Conservation (phyloP, 2,329 filamentous ascomycete genomes). For the Parastagonospora nodorum region DNA sequence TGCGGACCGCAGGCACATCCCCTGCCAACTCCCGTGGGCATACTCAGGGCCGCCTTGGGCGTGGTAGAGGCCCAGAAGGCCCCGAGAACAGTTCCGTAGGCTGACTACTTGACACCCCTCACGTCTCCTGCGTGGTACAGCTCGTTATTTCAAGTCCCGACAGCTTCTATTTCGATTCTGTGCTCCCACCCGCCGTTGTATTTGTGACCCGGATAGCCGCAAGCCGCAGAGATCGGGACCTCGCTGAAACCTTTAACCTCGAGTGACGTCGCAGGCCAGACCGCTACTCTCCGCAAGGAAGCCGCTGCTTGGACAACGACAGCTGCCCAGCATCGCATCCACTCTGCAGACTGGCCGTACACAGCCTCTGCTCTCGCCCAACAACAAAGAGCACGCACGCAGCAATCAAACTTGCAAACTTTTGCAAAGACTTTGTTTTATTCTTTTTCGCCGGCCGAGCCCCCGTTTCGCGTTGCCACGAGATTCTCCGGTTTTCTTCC, state of each 20-base stretch:
- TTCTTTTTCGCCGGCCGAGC: conserved; percentile 3
- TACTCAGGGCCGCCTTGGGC: neutral
- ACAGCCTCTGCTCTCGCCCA: conserved; percentile 13
- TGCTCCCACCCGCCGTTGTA: neutral
- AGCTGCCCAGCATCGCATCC: conserved; percentile 4
- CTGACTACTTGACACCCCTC: neutral
- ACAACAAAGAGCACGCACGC: too few species aligned
- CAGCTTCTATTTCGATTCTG: conserved; percentile 6
- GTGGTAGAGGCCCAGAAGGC: neutral
- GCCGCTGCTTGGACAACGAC: conserved; percentile 17
- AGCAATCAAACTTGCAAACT: conserved; percentile 3
- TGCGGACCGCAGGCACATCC: neutral
- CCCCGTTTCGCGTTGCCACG: conserved; percentile 19
- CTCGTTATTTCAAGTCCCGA: neutral
- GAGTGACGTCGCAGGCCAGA: conserved; percentile 27
- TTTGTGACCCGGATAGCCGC: conserved; percentile 1
- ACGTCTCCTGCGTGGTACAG: neutral
- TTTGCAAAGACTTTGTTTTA: neutral
- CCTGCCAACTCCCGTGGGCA: neutral
- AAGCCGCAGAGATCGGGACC: neutral
- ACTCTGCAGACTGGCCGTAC: neutral
- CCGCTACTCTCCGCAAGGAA: conserved; percentile 14
- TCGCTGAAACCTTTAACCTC: conserved; percentile 10
- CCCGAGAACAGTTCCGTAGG: neutral
- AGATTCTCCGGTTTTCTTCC: conserved; percentile 23